Evolutionary conservation across 495 filamentous ascomycete species (phyloP), one percentile per base, ranked within the genome.

Genomic region (Neurospora cerealis): DNA sequence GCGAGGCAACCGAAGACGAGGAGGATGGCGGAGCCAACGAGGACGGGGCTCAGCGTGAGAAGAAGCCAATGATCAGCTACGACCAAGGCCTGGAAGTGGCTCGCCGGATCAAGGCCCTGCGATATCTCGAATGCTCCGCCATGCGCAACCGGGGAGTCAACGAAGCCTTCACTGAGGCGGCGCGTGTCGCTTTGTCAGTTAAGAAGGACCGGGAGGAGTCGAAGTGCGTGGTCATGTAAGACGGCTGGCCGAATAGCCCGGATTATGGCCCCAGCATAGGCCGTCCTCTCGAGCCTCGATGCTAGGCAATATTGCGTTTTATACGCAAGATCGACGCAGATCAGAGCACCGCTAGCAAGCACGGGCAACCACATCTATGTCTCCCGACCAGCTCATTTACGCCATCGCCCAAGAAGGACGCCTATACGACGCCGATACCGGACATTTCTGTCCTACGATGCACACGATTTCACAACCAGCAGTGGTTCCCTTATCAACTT

Each of bases 101-200:
- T 15, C 91, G 95, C 82, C 91, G 91, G 78, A 97, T 99, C 79
- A 87, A 89, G 76, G 88, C 96, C 13, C 88, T 98, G 74, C 90
- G 97, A 75, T 99, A 99, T 82, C 87, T 99, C 91, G 96, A 99
- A 85, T 99, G 96, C 87, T 98, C 96, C 38, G 96, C 96, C 17
- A 97, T 97, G 87, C 91, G 94, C 80, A 99, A 99, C 83, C 88
- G 96, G 44, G 96, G 96, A 71, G 97, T 99, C 78, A 96, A 97
- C 80, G 96, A 99, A 81, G 96, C 96, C 41, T 99, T 99, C 80
- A 98, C 96, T 62, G 96, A 99, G 85, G 96, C 96, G 44, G 96
- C 96, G 62, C 91, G 97, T 78, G 96, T 98, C n/a, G 96, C 96
- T 9, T 85, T 99, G 36, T 92, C 92, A 32, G 96, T 98, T 48